Percentiles rank a stretch among this genome's conserved stretches.
phyloP scores from a whole-genome alignment of 495 filamentous ascomycete species.

The Pyronema omphalodes region DNA sequence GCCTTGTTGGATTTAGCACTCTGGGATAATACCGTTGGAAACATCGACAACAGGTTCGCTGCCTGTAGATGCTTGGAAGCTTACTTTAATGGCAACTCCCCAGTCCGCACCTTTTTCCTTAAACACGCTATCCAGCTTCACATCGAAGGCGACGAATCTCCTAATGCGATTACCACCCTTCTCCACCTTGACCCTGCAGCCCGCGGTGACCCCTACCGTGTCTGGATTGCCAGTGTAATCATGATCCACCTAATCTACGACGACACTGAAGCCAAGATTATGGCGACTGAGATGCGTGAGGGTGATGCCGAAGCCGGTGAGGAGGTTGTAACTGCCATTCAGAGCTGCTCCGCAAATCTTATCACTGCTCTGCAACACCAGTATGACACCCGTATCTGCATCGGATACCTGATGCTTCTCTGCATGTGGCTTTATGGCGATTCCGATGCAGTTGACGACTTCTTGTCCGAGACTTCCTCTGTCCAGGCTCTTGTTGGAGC shows the following conservation, averaged over 20 bases:
- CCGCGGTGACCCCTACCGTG: slow-evolving; percentile 64
- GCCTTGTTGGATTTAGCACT: slow-evolving; percentile 76
- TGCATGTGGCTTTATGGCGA: slow-evolving; percentile 89
- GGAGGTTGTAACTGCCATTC: slow-evolving; percentile 88
- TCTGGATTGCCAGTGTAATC: slow-evolving; percentile 82
- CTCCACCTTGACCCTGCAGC: slow-evolving; percentile 35
- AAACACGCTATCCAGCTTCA: slow-evolving; percentile 79
- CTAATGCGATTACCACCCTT: slow-evolving; percentile 78
- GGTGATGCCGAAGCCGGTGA: slow-evolving; percentile 81
- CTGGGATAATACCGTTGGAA: slow-evolving; percentile 41
- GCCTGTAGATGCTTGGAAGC: slow-evolving; percentile 82
- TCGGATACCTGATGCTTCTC: slow-evolving; percentile 86
- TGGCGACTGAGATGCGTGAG: slow-evolving; percentile 67
- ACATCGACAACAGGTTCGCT: slow-evolving; percentile 65
- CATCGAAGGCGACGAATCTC: slow-evolving; percentile 53
- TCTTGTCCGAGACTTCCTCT: slow-evolving; percentile 85
- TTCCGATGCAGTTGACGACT: slow-evolving; percentile 76
- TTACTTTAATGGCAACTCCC: slow-evolving; percentile 42
- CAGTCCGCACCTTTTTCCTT: slow-evolving; percentile 66
- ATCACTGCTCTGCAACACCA: slow-evolving; percentile 52
- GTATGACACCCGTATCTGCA: slow-evolving; percentile 62
- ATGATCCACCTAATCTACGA: slow-evolving; percentile 80
- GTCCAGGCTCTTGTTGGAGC: slow-evolving; percentile 60
- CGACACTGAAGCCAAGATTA: slow-evolving; percentile 55
- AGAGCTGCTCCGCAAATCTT: slow-evolving; percentile 65